Evolutionary conservation across 352 stramenopile species (phyloP).

Genomic region (Pythium brachiatum): DNA sequence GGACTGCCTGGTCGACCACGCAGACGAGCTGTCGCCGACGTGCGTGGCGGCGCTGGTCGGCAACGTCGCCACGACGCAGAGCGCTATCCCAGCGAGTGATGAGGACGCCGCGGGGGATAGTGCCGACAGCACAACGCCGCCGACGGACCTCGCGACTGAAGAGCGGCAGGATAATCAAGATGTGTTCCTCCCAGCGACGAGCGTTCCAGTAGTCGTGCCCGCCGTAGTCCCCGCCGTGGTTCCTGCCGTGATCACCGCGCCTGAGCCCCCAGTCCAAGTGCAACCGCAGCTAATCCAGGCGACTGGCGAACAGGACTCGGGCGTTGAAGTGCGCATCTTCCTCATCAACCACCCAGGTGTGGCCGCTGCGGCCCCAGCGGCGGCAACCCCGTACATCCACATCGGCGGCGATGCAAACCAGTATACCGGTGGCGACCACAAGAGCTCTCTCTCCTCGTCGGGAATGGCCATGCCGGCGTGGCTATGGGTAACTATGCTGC

Average conservation of each 20-base stretch:
- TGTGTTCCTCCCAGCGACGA: background rate
- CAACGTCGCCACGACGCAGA: slow-evolving; percentile 20
- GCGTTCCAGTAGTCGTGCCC: background rate
- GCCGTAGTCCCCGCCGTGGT: background rate
- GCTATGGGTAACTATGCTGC: slow-evolving; percentile 49
- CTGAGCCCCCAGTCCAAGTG: background rate
- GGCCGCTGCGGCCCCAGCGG: background rate
- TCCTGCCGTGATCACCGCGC: background rate
- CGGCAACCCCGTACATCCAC: slow-evolving; percentile 11
- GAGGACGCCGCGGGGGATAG: background rate
- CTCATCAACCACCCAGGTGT: slow-evolving; percentile 23
- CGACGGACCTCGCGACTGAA: background rate
- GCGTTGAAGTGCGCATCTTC: slow-evolving; percentile 26
- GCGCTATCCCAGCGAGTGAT: slow-evolving; percentile 11
- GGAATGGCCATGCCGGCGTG: slow-evolving; percentile 35
- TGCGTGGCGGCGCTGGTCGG: slow-evolving; percentile 48
- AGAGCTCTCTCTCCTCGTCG: slow-evolving; percentile 18
- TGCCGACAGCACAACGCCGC: background rate
- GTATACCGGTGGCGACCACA: slow-evolving; percentile 18
- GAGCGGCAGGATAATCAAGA: background rate
- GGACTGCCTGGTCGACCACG: slow-evolving; percentile 51
- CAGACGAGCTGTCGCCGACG: slow-evolving; percentile 47
- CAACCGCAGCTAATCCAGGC: slow-evolving; percentile 14
- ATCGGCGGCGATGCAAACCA: slow-evolving; percentile 22
- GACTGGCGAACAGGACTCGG: slow-evolving; percentile 7